Percentiles rank a stretch among this genome's conserved stretches.
These are phyloP conservation scores for Vigna hirtella DNA, from an alignment of 306 rosid genomes.

Conservation along the genomic window DNA sequence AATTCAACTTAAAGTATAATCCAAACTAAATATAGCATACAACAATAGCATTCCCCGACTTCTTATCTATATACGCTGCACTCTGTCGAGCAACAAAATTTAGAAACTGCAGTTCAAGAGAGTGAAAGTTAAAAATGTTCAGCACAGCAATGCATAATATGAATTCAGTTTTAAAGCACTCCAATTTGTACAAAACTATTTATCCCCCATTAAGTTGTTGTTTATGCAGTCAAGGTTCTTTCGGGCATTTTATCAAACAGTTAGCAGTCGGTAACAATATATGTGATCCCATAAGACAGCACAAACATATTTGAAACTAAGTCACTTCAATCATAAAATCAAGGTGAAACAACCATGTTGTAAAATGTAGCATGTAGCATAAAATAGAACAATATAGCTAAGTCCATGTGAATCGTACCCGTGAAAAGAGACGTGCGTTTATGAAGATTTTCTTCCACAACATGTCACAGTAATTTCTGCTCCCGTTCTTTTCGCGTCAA, in stretches of 20 bases:
- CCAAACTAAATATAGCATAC: not conserved
- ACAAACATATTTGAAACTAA: not conserved
- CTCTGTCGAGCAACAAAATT: not conserved
- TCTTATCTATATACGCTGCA: not conserved
- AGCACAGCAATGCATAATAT: not conserved
- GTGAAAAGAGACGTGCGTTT: not conserved
- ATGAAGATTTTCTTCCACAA: conserved; percentile 22
- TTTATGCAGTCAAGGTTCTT: not conserved
- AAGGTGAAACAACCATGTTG: not conserved
- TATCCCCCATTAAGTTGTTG: not conserved
- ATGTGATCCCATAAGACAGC: not conserved
- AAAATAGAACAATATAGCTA: not conserved
- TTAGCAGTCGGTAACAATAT: not conserved
- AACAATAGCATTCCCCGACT: not conserved
- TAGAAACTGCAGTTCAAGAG: not conserved
- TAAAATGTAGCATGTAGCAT: not conserved
- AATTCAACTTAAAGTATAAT: not conserved
- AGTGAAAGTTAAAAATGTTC: not conserved
- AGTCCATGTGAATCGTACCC: not conserved
- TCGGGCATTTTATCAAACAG: conserved; percentile 38
- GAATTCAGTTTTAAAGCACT: conserved; percentile 6
- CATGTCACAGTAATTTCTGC: not conserved
- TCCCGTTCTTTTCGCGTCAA: not conserved
- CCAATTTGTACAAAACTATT: not conserved
- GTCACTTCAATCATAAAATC: not conserved